Conservation (phyloP, 208 protist species). For the Acanthamoeba lenticulata region DNA sequence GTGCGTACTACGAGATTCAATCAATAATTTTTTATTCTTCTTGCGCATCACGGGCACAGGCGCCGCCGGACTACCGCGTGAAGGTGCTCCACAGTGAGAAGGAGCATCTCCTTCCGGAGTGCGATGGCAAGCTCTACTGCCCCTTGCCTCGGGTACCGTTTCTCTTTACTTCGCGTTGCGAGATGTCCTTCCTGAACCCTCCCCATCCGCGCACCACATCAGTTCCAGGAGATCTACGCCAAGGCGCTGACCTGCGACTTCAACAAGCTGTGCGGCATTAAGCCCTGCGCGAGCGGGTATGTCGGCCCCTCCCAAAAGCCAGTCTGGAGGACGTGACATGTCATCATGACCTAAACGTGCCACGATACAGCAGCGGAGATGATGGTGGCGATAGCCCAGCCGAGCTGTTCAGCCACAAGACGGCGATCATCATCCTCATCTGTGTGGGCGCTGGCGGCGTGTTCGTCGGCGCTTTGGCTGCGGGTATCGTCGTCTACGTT, state of each 20-base stretch:
- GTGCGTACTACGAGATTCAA: too few species aligned
- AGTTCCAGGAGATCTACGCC: conserved; percentile 30
- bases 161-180: background rate
- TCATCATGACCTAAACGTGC: background rate
- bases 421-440: background rate
- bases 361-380: background rate
- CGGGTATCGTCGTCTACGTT: background rate
- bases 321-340: background rate
- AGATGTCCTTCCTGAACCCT: background rate
- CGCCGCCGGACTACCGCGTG: background rate
- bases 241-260: background rate
- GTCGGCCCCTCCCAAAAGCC: too few species aligned
- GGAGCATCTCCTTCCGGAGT: background rate
- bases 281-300: background rate
- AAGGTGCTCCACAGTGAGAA: conserved; percentile 25
- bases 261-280: background rate
- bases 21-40: background rate
- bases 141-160: background rate
- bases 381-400: background rate
- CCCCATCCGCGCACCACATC: background rate
- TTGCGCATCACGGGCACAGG: background rate
- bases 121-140: background rate
- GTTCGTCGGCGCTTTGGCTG: background rate
- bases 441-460: background rate
- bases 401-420: background rate